Evolutionary conservation across 306 rosid genomes (phyloP), one percentile per base, ranked within the genome.

Genomic region (Sesbania bispinosa): DNA sequence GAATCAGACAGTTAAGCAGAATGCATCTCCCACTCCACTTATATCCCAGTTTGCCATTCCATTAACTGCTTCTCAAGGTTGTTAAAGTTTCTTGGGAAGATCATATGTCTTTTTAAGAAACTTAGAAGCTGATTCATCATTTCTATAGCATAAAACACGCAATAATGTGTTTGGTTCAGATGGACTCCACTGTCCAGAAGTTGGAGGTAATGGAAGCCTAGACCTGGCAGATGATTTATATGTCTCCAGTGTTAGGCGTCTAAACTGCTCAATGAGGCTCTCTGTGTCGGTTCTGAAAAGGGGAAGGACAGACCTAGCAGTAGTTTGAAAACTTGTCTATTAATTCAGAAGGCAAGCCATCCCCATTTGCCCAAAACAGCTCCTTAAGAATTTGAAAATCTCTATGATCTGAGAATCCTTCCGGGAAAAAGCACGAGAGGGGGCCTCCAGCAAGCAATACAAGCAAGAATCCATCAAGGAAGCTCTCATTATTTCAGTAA

Each of bases 391-490:
- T 45, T 80, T 88, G 86, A 85, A 85, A 94, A 76, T 94, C 72
- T 91, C 97, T 73, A 91, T 87, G 75, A 89, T 86, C 57, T 79
- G 99, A 42, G 90, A 87, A 57, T 94, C 96, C 74, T 91, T 92
- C 74, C 72, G 77, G 65, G 95, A 69, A 82, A 94, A 94, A 43
- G 85, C 76, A 20, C 99, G 99, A 3, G 90, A 83, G 18, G 99
- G 99, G 99, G 10, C 99, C 97, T 73, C 99, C 99, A 62, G 96
- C 99, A 76, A 94, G 97, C 85, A 94, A 80, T 74, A 91, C 97
- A 73, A 94, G 80, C 83, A 94, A 86, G 77, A 94, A 88, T 6
- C 99, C 99, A 54, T 94, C 99, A 68, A 89, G 55, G 99, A 89
- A 74, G 99, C 99, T 82, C 88, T 94, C 99, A 94, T 91, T 79